Base-by-base conservation (phyloP, 495 filamentous ascomycete species). In the Aspergillus indologenus region DNA sequence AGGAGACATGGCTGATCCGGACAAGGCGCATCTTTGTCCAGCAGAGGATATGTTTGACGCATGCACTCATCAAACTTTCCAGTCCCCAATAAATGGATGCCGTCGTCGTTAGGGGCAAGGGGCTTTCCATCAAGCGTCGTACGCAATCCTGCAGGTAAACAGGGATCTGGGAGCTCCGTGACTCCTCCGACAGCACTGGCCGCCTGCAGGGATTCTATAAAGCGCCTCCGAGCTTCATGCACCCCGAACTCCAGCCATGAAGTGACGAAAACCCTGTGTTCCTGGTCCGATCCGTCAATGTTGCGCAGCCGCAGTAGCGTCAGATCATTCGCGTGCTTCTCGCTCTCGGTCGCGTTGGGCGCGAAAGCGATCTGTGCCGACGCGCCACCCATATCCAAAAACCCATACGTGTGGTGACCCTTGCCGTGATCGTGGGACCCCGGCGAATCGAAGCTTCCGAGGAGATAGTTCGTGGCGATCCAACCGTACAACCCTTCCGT, bases 401-500 rank as follows among this genome's bases (percentile, higher is more conserved):
- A 99, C 0, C 94, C 94, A 70, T 98, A 99, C 0, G 94, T 99
- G 65, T 94, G 89, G 64, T 98, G 94, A 22, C 84, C 88, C 65
- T 96, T 92, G 18, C 91, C 92, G 66, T 89, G 86, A 53, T 79
- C 76, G 63, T 95, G 90, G 22, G 82, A 74, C 23, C 84, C 78
- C 0, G 92, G 89, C n/a, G 81, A 72, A 69, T 98, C 89, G 62
- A 98, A 98, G 2, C 91, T 91, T n/a, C 90, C 92, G 31, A 99
- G 76, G 19, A 99, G 74, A 68, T 98, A 99, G 67, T 99, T 99
- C n/a, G 93, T 87, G 34, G 94, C 94, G 61, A 98, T 87, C 94
- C 94, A 99, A n/a, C 94, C 94, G 63, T 98, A 99, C 44, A 99
- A 71, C 18, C 92, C 94, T 71, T 99, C 94, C 0, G 95, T 98